Conservation (phyloP, 2,329 filamentous ascomycete genomes). For the Pochonia chlamydosporia region DNA sequence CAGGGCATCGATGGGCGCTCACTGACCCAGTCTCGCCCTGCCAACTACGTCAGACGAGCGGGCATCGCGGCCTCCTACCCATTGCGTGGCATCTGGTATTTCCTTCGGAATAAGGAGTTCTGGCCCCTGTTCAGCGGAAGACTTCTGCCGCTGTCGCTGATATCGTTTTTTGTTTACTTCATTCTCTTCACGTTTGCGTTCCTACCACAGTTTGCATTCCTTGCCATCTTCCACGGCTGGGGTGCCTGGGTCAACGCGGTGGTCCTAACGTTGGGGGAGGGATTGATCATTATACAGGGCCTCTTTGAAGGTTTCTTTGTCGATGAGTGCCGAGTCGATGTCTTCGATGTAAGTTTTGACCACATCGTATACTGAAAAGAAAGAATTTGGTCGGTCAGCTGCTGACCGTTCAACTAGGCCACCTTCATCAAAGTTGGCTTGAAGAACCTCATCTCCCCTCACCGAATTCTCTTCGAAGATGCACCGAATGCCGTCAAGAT, state of each 20-base stretch:
- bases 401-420: slow-evolving; percentile 34
- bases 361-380: not conserved
- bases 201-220: slow-evolving; percentile 80
- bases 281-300: slow-evolving; percentile 61
- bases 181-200: slow-evolving; percentile 85
- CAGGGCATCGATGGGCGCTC: slow-evolving; percentile 7
- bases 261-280: slow-evolving; percentile 80
- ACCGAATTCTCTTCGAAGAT: slow-evolving; percentile 61
- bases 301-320: slow-evolving; percentile 79
- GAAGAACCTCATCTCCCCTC: slow-evolving; percentile 60
- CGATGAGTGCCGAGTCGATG: slow-evolving; percentile 70
- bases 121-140: slow-evolving; percentile 76
- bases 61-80: slow-evolving; percentile 48
- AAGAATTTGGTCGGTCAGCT: too few species aligned
- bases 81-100: slow-evolving; percentile 75
- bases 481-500: slow-evolving; percentile 68
- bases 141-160: slow-evolving; percentile 72
- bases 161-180: slow-evolving; percentile 78
- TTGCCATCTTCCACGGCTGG: slow-evolving; percentile 81
- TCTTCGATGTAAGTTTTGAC: slow-evolving; percentile 65
- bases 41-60: slow-evolving; percentile 37
- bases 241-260: slow-evolving; percentile 88
- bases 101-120: slow-evolving; percentile 68
- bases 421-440: slow-evolving; percentile 72
- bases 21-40: slow-evolving; percentile 22